Evolutionary conservation across 371 early-diverging fungal species (phyloP), one percentile per base, ranked within the genome.

Genomic region (Rhizopus arrhizus): DNA sequence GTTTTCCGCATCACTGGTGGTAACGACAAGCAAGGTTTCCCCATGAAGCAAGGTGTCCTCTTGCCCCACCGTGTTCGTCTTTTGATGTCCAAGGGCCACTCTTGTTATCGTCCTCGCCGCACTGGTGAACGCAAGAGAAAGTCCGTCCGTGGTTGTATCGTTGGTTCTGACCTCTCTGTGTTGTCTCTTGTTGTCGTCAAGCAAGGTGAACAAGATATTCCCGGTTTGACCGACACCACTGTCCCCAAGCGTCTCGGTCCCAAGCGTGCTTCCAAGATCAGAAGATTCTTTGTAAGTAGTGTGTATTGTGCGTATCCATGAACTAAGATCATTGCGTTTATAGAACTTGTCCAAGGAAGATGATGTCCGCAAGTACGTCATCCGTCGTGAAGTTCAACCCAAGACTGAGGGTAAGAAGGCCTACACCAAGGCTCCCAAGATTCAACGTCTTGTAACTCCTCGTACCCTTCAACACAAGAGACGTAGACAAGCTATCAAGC

Each of bases 11-110:
- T 99, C 75, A 92, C 95, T 64, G 99, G 99, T 74, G 99, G 99
- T 73, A 95, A 97, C 88, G 99, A 99, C 89, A 96, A 96, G 87
- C 98, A 99, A 89, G 99, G 99, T 82, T 92, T 92, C 90, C 93
- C 93, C 74, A 92, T 92, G 93, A 97, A 95, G 91, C 95, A 95
- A 85, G 97, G 96, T 88, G 92, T 99, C 61, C 88, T 96, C 65
- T 84, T 91, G 62, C 88, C 89, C 59, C 85, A 91, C 80, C 95
- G 99, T 91, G 94, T 96, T 66, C 91, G 96, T 66, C 91, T 98
- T 70, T 83, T 91, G 70, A 89, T 99, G 72, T 88, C 89, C 71
- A 91, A 96, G 86, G 99, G 99, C 65, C 97, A 98, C 93, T 95
- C 95, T 68, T 99, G 99, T 89, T 99, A 95, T 91, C 94, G 98